phyloP scores from a whole-genome alignment of 2,329 filamentous ascomycete genomes.

The Clathrospora elynae region DNA sequence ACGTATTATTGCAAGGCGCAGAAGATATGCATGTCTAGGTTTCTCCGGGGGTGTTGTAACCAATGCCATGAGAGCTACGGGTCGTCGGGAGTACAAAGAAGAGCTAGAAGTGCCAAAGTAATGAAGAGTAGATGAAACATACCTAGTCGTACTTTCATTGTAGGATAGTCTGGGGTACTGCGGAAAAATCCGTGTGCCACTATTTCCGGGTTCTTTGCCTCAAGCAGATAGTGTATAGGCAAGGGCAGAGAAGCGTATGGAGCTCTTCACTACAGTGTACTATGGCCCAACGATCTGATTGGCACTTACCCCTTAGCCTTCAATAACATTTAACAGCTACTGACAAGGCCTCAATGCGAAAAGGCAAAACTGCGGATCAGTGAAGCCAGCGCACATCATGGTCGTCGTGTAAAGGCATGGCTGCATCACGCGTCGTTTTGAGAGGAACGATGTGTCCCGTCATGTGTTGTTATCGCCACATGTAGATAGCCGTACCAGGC shows the following conservation, averaged over 20 bases:
- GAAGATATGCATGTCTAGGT: conserved; percentile 21
- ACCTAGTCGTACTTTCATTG: conserved; percentile 22
- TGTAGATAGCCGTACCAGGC: not conserved
- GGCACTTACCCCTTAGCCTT: conserved; percentile 15
- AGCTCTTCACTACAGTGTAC: conserved; percentile 20
- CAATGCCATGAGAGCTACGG: conserved; percentile 37
- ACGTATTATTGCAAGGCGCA: conserved; percentile 24
- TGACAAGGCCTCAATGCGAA: conserved; percentile 9
- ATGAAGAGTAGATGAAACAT: conserved; percentile 46
- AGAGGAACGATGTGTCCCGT: not conserved
- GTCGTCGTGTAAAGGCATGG: not conserved
- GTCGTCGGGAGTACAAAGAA: conserved; percentile 36
- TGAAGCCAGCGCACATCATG: not conserved
- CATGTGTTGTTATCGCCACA: conserved; percentile 1
- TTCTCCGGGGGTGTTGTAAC: conserved; percentile 21
- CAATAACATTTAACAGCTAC: conserved; percentile 13
- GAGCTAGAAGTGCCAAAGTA: conserved; percentile 28
- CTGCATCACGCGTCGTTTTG: conserved; percentile 5
- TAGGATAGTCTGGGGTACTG: conserved; percentile 44
- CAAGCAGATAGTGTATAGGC: conserved; percentile 30
- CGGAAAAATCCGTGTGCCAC: conserved; percentile 39
- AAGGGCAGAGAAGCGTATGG: conserved; percentile 18
- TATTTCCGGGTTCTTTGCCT: conserved; percentile 28
- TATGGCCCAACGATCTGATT: conserved; percentile 26
- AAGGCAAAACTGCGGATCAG: conserved; percentile 19